phyloP scores from a whole-genome alignment of 78 protist genomes.

The Parvularia atlantis region DNA sequence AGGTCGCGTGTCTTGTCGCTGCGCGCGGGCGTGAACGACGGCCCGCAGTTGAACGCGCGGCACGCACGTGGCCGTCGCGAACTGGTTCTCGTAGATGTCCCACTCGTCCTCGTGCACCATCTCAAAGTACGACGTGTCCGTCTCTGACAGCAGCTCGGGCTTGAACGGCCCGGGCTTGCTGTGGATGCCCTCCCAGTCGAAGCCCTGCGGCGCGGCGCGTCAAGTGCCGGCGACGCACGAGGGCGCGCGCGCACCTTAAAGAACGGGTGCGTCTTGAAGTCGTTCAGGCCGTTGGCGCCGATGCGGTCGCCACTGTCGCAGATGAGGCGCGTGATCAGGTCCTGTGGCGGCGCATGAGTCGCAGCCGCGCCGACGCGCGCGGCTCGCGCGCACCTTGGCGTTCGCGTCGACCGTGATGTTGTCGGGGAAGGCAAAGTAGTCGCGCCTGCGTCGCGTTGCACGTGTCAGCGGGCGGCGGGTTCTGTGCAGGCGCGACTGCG shows the following conservation, averaged over 20 bases:
- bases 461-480: background rate
- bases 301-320: constrained; percentile 43
- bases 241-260: too few species aligned
- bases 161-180: background rate
- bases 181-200: constrained; percentile 55
- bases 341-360: background rate
- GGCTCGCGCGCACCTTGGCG: too few species aligned
- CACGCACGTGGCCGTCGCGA: too few species aligned
- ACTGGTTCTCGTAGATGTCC: too few species aligned
- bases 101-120: background rate
- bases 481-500: constrained; percentile 4
- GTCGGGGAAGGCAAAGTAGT: background rate
- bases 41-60: too few species aligned
- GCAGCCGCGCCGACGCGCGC: background rate
- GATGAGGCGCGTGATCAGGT: constrained; percentile 12
- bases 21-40: too few species aligned
- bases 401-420: background rate
- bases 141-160: constrained; percentile 4
- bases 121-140: constrained; percentile 34
- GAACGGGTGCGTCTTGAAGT: constrained; percentile 71
- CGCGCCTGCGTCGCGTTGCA: background rate
- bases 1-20: too few species aligned
- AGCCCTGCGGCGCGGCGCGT: too few species aligned
- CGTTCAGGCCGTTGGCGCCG: constrained; percentile 33
- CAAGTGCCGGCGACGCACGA: too few species aligned